Conservation (phyloP, 148 eudicot genomes). For the Amaranthus cruentus region DNA sequence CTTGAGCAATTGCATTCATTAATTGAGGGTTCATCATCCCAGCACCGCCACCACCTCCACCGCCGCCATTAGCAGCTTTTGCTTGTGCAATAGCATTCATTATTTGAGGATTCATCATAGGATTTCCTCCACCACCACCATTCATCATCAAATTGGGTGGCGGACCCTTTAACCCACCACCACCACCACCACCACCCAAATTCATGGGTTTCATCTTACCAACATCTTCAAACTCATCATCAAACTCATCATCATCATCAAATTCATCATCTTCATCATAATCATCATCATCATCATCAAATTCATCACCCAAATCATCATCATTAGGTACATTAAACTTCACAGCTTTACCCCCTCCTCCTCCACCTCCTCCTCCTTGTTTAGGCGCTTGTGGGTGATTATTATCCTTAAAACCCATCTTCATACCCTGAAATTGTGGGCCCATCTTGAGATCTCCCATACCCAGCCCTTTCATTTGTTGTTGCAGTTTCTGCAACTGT, state of each 20-base stretch:
- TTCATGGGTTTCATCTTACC: conserved; percentile 53
- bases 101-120: conserved; percentile 42
- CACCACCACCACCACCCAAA: conserved; percentile 38
- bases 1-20: conserved; percentile 27
- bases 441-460: conserved; percentile 34
- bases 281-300: conserved; percentile 30
- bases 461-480: conserved; percentile 29
- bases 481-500: conserved; percentile 31
- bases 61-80: conserved; percentile 15
- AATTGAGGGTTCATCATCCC: conserved; percentile 42
- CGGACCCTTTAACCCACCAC: conserved; percentile 25
- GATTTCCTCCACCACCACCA: conserved; percentile 30
- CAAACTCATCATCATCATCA: conserved; percentile 38
- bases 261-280: conserved; percentile 34
- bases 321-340: conserved; percentile 22
- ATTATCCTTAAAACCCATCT: conserved; percentile 11
- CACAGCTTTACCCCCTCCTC: conserved; percentile 20
- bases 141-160: conserved; percentile 20
- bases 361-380: neutral
- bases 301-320: conserved; percentile 22
- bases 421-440: conserved; percentile 32
- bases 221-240: conserved; percentile 54
- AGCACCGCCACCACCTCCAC: conserved; percentile 37
- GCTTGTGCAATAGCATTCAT: conserved; percentile 29
- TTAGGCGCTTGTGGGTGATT: conserved; percentile 10